Percentiles rank a stretch among this genome's conserved stretches.
phyloP scores from a whole-genome alignment of 1,284 basidiomycete species.

The Leccinum subspadiceum region DNA sequence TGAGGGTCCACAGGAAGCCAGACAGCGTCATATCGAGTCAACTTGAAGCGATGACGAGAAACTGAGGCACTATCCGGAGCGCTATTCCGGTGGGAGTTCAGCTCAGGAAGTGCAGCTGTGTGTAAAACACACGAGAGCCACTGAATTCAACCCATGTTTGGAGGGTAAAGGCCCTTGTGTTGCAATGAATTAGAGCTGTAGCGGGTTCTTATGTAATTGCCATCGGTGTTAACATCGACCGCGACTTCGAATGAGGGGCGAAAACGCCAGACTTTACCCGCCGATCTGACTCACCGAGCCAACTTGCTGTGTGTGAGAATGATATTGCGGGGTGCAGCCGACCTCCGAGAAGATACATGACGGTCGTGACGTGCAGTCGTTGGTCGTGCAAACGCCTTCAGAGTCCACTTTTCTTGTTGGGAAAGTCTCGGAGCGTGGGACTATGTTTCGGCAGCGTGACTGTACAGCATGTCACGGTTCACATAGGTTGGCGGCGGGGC shows the following conservation, averaged over 20 bases:
- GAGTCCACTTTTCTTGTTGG: neutral
- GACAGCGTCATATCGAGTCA: slow-evolving; percentile 29
- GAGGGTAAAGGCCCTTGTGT: slow-evolving; percentile 10
- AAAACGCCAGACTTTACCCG: slow-evolving; percentile 29
- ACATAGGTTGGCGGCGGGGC: slow-evolving; percentile 1
- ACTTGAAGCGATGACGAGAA: slow-evolving; percentile 19
- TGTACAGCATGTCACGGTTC: slow-evolving; percentile 13
- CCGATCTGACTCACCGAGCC: slow-evolving; percentile 31
- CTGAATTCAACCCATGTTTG: slow-evolving; percentile 21
- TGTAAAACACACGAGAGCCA: slow-evolving; percentile 3
- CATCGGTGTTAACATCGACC: slow-evolving; percentile 24
- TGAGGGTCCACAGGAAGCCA: slow-evolving; percentile 26
- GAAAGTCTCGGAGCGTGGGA: neutral
- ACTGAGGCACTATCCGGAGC: slow-evolving; percentile 2
- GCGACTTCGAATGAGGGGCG: slow-evolving; percentile 16
- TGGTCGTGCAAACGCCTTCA: slow-evolving; percentile 1
- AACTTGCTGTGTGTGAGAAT: slow-evolving; percentile 35
- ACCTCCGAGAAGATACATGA: slow-evolving; percentile 17
- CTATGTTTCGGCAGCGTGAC: neutral
- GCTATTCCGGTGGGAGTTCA: slow-evolving; percentile 8
- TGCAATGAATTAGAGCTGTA: slow-evolving; percentile 20
- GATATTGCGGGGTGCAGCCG: slow-evolving; percentile 4
- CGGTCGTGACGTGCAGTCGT: neutral
- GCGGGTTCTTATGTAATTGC: slow-evolving; percentile 14
- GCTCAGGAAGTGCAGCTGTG: slow-evolving; percentile 25